Evolutionary conservation across 2,329 filamentous ascomycete species (phyloP).

Genomic region (Diaporthe eres): DNA sequence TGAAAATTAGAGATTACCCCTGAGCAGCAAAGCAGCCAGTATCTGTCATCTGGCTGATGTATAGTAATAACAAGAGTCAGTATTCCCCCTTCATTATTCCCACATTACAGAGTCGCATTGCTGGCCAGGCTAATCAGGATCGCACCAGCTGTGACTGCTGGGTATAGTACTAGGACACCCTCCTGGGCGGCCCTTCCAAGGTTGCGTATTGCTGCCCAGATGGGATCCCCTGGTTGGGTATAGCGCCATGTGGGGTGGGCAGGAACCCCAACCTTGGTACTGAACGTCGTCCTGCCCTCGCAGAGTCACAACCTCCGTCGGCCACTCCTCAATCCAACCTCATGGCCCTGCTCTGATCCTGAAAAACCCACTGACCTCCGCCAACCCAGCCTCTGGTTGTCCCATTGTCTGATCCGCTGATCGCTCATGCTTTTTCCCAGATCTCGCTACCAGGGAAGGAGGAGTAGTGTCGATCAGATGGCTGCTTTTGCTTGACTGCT

Average conservation of each 20-base stretch:
- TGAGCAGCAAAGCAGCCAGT: neutral
- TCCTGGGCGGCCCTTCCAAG: neutral
- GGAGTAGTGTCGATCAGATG: conserved; percentile 7
- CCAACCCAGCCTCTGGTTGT: neutral
- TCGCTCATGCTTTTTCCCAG: conserved; percentile 17
- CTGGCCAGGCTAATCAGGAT: neutral
- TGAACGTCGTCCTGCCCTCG: neutral
- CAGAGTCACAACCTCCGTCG: neutral
- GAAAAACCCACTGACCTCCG: neutral
- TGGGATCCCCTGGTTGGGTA: neutral
- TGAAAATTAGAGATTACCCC: neutral
- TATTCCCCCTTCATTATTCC: neutral
- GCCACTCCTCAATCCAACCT: conserved; percentile 24
- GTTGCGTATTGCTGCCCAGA: neutral
- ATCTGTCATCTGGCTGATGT: neutral
- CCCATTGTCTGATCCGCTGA: conserved; percentile 14
- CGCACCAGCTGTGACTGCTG: neutral
- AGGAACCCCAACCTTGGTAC: conserved; percentile 6
- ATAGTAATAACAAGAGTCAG: neutral
- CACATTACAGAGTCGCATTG: conserved; percentile 20
- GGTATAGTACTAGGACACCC: neutral
- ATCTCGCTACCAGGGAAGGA: conserved; percentile 29
- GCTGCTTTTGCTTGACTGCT: conserved; percentile 1
- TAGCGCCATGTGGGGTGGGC: conserved; percentile 9
- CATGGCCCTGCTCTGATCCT: neutral